These are phyloP conservation scores for Saccharomycopsis oosterbeekiorum DNA, from an alignment of 805 yeast genomes.

Conservation along the genomic window DNA sequence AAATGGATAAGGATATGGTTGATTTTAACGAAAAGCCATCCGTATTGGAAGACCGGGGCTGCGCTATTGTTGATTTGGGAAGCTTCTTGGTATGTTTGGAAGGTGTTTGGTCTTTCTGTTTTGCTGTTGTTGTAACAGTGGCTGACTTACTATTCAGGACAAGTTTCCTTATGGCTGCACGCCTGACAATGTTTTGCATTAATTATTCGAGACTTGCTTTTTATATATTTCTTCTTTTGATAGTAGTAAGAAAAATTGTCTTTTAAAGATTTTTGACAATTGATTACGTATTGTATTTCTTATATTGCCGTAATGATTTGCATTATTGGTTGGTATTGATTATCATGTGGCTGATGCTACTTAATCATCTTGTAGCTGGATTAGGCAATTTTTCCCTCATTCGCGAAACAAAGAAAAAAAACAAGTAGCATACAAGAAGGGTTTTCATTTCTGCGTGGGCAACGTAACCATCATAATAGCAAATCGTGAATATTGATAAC, in stretches of 20 bases:
- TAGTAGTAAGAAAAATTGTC: too few species aligned
- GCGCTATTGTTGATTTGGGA: too few species aligned
- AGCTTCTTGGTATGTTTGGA: too few species aligned
- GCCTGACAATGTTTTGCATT: neutral
- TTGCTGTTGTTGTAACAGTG: neutral
- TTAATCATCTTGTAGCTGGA: neutral
- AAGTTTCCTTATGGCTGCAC: neutral
- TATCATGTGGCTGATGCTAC: too few species aligned
- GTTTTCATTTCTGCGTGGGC: neutral
- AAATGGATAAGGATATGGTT: neutral
- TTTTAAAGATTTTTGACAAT: too few species aligned
- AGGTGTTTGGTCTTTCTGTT: neutral
- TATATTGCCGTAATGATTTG: too few species aligned
- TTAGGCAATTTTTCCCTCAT: neutral
- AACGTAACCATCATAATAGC: neutral
- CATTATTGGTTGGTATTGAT: too few species aligned
- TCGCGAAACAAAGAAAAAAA: neutral
- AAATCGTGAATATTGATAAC: too few species aligned
- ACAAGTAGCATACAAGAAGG: neutral
- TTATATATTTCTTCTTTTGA: too few species aligned
- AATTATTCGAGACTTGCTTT: neutral
- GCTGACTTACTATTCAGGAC: neutral
- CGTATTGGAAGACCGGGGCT: neutral
- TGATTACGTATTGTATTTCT: too few species aligned
- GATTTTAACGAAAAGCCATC: neutral